Base-by-base conservation (phyloP, 2,329 filamentous ascomycete species). In the Lecanoromycetidae sp. region DNA sequence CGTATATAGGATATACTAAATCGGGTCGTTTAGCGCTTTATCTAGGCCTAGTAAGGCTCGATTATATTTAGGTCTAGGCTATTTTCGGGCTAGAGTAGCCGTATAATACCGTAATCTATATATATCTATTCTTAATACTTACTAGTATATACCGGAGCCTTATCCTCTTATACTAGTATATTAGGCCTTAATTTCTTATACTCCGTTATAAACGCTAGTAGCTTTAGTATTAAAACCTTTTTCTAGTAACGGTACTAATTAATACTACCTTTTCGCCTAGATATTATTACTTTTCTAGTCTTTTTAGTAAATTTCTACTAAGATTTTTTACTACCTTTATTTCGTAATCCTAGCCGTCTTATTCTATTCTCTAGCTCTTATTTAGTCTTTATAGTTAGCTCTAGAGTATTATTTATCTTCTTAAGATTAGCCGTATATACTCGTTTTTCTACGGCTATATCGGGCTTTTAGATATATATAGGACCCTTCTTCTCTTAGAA, bases 401-500 rank as follows among this genome's bases (percentile, higher is more conserved):
- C 45, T 15, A 44, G 15, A 17, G 40, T 37, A 33, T 43, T 20
- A 53, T 60, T 58, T 2, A 56, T 10, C 19, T 26, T 23, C 9
- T 54, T 39, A 20, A 59, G 25, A 42, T 56, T 32, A 42, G 50
- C 33, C 17, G 44, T 27, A 25, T 51, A 43, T 13, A 50, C 34
- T 29, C 50, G 52, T 38, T 55, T 57, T 44, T 58, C 48, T 30
- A 35, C 19, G 10, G 26, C 35, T 15, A 50, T 58, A 42, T 60
- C 49, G 5, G 29, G 2, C 25, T 44, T 37, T 46, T 34, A 60
- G 8, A 56, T 52, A 56, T 61, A 30, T 46, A 30, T 60, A 38
- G 52, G 52, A 10, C 55, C 55, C 42, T 61, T 60, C n/a, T 57
- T 50, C 45, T 61, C 36, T 48, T 61, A 61, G n/a, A 41, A 56